Evolutionary conservation across 495 filamentous ascomycete genomes (phyloP).

Genomic region (Arthonia radiata): DNA sequence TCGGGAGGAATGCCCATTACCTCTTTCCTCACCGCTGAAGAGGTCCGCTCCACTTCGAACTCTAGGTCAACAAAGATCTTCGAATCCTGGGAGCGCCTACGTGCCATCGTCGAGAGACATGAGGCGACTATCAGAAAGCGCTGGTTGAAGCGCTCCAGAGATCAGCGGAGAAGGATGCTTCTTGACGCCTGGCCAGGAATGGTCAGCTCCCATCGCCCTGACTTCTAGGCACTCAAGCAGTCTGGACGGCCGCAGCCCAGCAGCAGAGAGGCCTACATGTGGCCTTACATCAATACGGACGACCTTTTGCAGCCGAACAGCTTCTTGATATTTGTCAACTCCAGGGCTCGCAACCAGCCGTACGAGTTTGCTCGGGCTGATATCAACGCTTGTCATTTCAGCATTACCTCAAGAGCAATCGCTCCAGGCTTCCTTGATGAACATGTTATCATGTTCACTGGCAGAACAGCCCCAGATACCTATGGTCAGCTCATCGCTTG

Average conservation of each 20-base stretch:
- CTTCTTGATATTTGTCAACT: constrained; percentile 23
- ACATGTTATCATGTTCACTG: constrained; percentile 20
- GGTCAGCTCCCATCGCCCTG: constrained; percentile 2
- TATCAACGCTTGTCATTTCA: constrained; percentile 10
- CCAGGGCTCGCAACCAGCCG: constrained; percentile 20
- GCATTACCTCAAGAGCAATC: constrained; percentile 9
- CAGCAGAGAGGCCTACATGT: constrained; percentile 19
- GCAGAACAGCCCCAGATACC: constrained; percentile 8
- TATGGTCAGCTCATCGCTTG: constrained; percentile 23
- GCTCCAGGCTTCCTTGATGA: constrained; percentile 14
- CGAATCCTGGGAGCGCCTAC: constrained; percentile 7
- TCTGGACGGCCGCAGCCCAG: no score
- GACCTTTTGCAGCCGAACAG: constrained; percentile 20
- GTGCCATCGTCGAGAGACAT: constrained; percentile 17
- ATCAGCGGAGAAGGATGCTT: constrained; percentile 18
- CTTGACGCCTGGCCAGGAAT: constrained; percentile 10
- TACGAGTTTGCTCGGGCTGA: constrained; percentile 18
- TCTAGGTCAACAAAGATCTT: constrained; percentile 5
- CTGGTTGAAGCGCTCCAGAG: constrained; percentile 22
- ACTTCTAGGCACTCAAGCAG: no score
- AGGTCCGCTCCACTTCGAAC: no score
- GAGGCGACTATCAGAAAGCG: constrained; percentile 21
- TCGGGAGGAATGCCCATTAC: no score
- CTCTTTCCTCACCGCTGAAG: no score
- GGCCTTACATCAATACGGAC: constrained; percentile 33